These are phyloP conservation scores for Alternaria angustiovoidea DNA, from an alignment of 2,329 filamentous ascomycete species.

Conservation along the genomic window DNA sequence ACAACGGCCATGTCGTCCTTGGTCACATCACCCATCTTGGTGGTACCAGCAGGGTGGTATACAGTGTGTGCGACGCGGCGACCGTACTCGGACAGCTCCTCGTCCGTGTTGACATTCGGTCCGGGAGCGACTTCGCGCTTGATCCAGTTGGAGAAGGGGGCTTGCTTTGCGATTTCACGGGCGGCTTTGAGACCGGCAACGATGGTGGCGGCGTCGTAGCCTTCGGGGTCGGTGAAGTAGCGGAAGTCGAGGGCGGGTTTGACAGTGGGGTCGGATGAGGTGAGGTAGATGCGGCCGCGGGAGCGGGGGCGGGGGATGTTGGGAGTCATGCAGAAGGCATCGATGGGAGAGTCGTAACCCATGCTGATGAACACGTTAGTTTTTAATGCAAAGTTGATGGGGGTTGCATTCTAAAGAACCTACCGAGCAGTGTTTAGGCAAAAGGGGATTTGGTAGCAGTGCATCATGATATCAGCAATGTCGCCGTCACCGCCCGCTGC, in stretches of 20 bases:
- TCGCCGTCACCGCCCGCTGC: constrained; percentile 74
- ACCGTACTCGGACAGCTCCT: constrained; percentile 82
- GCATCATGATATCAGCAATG: constrained; percentile 91
- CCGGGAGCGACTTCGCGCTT: constrained; percentile 83
- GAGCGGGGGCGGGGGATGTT: constrained; percentile 87
- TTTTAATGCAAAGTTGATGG: background rate
- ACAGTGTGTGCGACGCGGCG: constrained; percentile 84
- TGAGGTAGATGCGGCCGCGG: constrained; percentile 78
- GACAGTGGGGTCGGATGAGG: constrained; percentile 74
- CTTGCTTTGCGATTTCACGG: constrained; percentile 76
- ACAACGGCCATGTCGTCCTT: constrained; percentile 79
- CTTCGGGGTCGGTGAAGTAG: constrained; percentile 87
- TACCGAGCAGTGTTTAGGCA: constrained; percentile 80
- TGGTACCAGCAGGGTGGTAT: constrained; percentile 88
- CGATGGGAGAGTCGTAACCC: constrained; percentile 74
- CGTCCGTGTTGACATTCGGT: constrained; percentile 75
- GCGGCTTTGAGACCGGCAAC: constrained; percentile 79
- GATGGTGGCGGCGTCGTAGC: constrained; percentile 83
- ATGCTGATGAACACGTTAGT: constrained; percentile 54
- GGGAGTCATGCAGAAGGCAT: constrained; percentile 92
- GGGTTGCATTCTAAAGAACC: background rate
- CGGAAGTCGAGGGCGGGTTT: constrained; percentile 88
- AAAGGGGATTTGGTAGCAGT: constrained; percentile 96
- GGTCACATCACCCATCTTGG: constrained; percentile 82
- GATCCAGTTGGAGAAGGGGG: constrained; percentile 83